phyloP scores from a whole-genome alignment of 805 yeast species.

The Cyberlindnera euphorbiiphila region DNA sequence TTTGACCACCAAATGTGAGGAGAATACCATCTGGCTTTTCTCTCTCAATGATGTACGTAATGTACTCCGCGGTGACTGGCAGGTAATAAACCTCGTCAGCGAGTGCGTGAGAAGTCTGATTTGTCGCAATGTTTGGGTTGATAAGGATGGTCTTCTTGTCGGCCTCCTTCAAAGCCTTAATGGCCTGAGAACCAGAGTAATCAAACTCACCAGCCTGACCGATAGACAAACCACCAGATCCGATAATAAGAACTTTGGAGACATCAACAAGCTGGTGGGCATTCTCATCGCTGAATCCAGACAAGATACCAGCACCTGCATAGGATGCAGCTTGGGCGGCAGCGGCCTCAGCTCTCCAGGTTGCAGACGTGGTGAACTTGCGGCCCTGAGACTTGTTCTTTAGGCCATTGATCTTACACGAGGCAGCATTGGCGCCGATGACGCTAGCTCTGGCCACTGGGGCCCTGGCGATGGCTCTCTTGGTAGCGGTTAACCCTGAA shows the following conservation, averaged over 20 bases:
- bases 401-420: conserved; percentile 8
- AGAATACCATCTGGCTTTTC: conserved; percentile 96
- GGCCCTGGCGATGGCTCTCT: conserved; percentile 24
- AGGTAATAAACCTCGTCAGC: conserved; percentile 95
- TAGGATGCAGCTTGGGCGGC: conserved; percentile 34
- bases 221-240: conserved; percentile 95
- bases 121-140: conserved; percentile 95
- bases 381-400: conserved; percentile 11
- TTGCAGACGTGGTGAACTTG: conserved; percentile 20
- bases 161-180: conserved; percentile 90
- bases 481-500: conserved; percentile 25
- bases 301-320: conserved; percentile 60
- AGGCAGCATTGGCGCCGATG: conserved; percentile 5
- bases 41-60: conserved; percentile 89
- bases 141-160: conserved; percentile 80
- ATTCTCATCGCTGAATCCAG: conserved; percentile 54
- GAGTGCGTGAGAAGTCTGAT: conserved; percentile 90
- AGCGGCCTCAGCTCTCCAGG: conserved; percentile 17
- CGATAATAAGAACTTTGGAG: conserved; percentile 82
- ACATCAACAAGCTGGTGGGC: conserved; percentile 75
- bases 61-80: conserved; percentile 96
- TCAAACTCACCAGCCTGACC: conserved; percentile 99
- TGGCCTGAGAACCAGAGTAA: conserved; percentile 96
- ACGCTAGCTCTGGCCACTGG: conserved; percentile 11
- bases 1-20: conserved; percentile 98